A percentile compares a stretch with the other conserved stretches of the same genome.
Conservation (phyloP, 2,329 filamentous ascomycete genomes). For the Penicillium corylophilum region DNA sequence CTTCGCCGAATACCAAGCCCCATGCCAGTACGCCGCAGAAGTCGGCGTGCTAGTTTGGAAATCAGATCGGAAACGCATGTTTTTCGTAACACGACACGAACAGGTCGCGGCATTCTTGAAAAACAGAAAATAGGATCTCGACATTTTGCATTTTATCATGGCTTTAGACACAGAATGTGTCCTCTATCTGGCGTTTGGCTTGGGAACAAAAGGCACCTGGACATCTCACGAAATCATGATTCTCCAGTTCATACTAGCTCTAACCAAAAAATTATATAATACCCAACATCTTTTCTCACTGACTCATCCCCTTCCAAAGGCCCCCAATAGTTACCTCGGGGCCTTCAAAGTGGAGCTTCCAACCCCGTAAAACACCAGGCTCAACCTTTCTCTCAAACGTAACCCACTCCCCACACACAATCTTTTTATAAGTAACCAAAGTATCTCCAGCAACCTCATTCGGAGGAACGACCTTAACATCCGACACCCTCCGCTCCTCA, state of each 20-base stretch:
- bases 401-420: constrained; percentile 3
- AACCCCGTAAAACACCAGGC: background rate
- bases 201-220: background rate
- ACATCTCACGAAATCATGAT: constrained; percentile 21
- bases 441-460: constrained; percentile 6
- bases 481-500: constrained; percentile 3
- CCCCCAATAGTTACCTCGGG: background rate
- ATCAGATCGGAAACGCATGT: constrained; percentile 74
- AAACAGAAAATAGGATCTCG: constrained; percentile 48
- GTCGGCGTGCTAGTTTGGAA: constrained; percentile 88
- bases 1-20: constrained; percentile 60
- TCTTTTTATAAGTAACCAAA: constrained; percentile 11
- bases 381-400: constrained; percentile 2
- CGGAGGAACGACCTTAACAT: constrained; percentile 14
- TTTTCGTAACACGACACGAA: constrained; percentile 90
- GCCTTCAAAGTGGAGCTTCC: background rate
- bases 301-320: background rate
- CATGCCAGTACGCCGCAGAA: constrained; percentile 71
- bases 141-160: constrained; percentile 1
- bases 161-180: background rate
- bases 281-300: background rate
- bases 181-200: constrained; percentile 11
- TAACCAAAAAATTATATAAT: constrained; percentile 13
- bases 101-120: constrained; percentile 81
- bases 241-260: constrained; percentile 2